phyloP scores from a whole-genome alignment of 192 early-diverging fungal species.

The Coemansia sp. region DNA sequence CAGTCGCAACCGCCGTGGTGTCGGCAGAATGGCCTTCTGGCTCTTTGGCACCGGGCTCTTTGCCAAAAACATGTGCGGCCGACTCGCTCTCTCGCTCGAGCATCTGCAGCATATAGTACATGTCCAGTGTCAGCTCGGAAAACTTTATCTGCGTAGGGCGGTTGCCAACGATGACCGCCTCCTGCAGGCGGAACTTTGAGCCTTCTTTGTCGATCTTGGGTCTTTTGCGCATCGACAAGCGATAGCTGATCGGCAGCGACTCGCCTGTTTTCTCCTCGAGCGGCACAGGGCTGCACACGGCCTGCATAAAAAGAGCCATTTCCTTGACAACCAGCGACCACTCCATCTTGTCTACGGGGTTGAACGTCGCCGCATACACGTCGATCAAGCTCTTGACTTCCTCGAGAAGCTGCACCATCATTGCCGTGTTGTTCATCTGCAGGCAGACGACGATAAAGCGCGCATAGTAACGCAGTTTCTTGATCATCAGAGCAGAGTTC shows the following conservation, averaged over 20 bases:
- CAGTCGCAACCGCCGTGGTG: neutral
- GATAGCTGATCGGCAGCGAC: slow-evolving; percentile 25
- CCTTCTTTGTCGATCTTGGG: slow-evolving; percentile 28
- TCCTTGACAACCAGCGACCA: slow-evolving; percentile 82
- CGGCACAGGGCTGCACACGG: slow-evolving; percentile 51
- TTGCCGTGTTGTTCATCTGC: slow-evolving; percentile 68
- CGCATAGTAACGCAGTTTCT: slow-evolving; percentile 96
- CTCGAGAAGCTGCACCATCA: slow-evolving; percentile 77
- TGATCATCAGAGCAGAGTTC: slow-evolving; percentile 90
- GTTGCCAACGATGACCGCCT: slow-evolving; percentile 95
- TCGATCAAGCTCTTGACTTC: slow-evolving; percentile 83
- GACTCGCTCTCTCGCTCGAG: slow-evolving; percentile 60
- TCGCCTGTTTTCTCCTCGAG: slow-evolving; percentile 19
- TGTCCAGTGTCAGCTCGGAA: slow-evolving; percentile 92
- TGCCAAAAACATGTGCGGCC: neutral
- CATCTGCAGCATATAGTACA: slow-evolving; percentile 93
- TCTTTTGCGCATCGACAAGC: slow-evolving; percentile 14
- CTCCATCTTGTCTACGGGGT: slow-evolving; percentile 84
- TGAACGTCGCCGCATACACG: slow-evolving; percentile 81
- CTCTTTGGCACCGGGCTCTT: neutral
- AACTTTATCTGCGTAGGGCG: slow-evolving; percentile 96
- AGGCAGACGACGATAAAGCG: slow-evolving; percentile 88
- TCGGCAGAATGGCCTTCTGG: neutral
- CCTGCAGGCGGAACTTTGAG: slow-evolving; percentile 65
- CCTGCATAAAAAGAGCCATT: slow-evolving; percentile 81